These are phyloP conservation scores for Gyrodon lividus DNA, from an alignment of 768 basidiomycete genomes.

Conservation along the genomic window DNA sequence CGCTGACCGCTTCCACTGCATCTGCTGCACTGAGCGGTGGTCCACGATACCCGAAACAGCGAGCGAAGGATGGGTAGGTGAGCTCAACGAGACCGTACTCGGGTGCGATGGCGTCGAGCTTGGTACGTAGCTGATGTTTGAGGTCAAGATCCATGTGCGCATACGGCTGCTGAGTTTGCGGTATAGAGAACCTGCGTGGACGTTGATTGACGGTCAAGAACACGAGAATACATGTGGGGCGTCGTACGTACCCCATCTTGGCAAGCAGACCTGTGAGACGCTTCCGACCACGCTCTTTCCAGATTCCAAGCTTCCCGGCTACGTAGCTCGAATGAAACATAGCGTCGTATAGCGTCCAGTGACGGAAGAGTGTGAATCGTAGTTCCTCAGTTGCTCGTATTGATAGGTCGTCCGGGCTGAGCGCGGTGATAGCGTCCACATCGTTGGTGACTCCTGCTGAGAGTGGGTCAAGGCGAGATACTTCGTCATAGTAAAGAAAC, in stretches of 20 bases:
- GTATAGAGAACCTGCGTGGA: constrained; percentile 78
- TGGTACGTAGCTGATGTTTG: constrained; percentile 73
- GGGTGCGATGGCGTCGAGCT: constrained; percentile 86
- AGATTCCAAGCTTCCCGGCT: constrained; percentile 90
- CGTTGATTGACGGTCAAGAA: constrained; percentile 6
- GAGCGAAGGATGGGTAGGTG: constrained; percentile 89
- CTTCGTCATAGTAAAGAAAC: constrained; percentile 83
- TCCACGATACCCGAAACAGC: constrained; percentile 86
- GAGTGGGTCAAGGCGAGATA: constrained; percentile 82
- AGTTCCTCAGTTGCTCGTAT: constrained; percentile 86
- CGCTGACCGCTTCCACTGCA: constrained; percentile 84
- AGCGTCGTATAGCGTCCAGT: constrained; percentile 97
- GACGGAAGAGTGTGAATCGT: constrained; percentile 91
- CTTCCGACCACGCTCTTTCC: constrained; percentile 93
- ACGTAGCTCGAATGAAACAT: constrained; percentile 98
- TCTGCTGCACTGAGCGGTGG: constrained; percentile 91
- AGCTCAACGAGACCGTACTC: constrained; percentile 95
- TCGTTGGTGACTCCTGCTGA: constrained; percentile 36
- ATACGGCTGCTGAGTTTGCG: constrained; percentile 92
- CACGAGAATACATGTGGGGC: constrained; percentile 2
- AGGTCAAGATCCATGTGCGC: constrained; percentile 96
- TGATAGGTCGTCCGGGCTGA: constrained; percentile 79
- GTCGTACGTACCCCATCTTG: constrained; percentile 86
- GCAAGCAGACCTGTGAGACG: constrained; percentile 87
- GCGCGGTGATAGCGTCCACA: constrained; percentile 46